Evolutionary conservation across 495 filamentous ascomycete species (phyloP).

Genomic region (Peziza echinospora): DNA sequence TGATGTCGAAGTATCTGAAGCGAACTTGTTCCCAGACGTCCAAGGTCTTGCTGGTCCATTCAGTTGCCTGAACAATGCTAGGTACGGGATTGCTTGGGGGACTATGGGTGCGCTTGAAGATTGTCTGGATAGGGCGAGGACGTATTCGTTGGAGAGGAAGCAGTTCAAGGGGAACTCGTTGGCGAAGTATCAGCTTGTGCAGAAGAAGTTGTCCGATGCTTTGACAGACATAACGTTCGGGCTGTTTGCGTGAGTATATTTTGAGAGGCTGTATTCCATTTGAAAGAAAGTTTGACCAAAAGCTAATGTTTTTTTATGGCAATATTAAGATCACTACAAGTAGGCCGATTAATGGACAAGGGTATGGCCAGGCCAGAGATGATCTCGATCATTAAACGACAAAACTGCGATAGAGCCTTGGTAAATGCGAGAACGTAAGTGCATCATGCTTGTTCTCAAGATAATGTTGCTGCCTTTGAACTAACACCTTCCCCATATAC

Average conservation of each 20-base stretch:
- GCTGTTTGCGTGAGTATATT: constrained; percentile 42
- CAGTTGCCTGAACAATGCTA: constrained; percentile 76
- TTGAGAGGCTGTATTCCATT: too few species aligned
- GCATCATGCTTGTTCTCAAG: constrained; percentile 2
- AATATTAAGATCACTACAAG: constrained; percentile 41
- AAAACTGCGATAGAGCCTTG: constrained; percentile 88
- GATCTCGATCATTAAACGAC: constrained; percentile 96
- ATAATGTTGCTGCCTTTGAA: too few species aligned
- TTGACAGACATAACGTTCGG: constrained; percentile 80
- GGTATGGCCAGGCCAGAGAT: constrained; percentile 79
- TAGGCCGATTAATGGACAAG: constrained; percentile 79
- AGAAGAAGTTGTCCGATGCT: constrained; percentile 92
- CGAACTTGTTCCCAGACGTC: constrained; percentile 85
- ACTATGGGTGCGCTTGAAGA: constrained; percentile 88
- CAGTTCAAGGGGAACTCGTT: constrained; percentile 94
- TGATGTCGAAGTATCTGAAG: constrained; percentile 64
- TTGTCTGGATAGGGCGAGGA: constrained; percentile 54
- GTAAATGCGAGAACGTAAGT: constrained; percentile 50
- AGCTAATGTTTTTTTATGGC: too few species aligned
- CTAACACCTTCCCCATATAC: neutral
- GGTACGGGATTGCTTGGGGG: constrained; percentile 85
- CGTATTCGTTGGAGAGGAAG: constrained; percentile 73
- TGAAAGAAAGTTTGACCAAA: too few species aligned
- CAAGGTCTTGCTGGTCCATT: constrained; percentile 81
- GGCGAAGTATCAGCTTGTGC: constrained; percentile 93